Percentiles rank a stretch among this genome's conserved stretches.
phyloP scores from a whole-genome alignment of 2,329 filamentous ascomycete genomes.

The Colletotrichum falcatum region DNA sequence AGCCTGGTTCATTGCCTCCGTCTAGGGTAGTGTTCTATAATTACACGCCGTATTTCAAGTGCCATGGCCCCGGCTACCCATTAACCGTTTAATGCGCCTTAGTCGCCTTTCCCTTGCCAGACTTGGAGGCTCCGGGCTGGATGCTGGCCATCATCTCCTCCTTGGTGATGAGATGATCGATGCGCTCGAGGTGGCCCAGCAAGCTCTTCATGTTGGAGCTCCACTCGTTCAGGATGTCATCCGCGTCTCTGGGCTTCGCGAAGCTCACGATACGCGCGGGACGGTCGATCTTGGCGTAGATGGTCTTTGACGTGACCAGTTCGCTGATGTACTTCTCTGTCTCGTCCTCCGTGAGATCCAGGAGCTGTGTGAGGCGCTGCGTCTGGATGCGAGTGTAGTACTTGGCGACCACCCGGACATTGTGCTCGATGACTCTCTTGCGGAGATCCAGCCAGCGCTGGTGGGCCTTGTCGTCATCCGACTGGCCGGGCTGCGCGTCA shows the following conservation, averaged over 20 bases:
- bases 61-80: constrained; percentile 4
- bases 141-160: constrained; percentile 99
- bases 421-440: constrained; percentile 99
- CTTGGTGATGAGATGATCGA: constrained; percentile 98
- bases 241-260: constrained; percentile 92
- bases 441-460: constrained; percentile 93
- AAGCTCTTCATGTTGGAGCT: constrained; percentile 97
- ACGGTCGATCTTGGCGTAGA: constrained; percentile 96
- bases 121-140: constrained; percentile 68
- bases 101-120: constrained; percentile 52
- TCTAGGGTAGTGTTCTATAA: constrained; percentile 41
- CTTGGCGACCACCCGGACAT: constrained; percentile 95
- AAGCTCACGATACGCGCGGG: constrained; percentile 94
- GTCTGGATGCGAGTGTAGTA: constrained; percentile 99
- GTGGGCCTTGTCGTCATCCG: constrained; percentile 82
- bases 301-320: constrained; percentile 95
- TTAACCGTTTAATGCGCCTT: constrained; percentile 50
- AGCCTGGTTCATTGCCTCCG: constrained; percentile 36
- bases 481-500: constrained; percentile 72
- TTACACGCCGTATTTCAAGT: constrained; percentile 32
- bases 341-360: constrained; percentile 94
- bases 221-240: constrained; percentile 98
- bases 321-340: constrained; percentile 99
- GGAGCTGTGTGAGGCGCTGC: constrained; percentile 86
- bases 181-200: constrained; percentile 85